Evolutionary conservation across 1,284 basidiomycete species (phyloP), one percentile per base, ranked within the genome.

Genomic region (Microbotryum violaceum): DNA sequence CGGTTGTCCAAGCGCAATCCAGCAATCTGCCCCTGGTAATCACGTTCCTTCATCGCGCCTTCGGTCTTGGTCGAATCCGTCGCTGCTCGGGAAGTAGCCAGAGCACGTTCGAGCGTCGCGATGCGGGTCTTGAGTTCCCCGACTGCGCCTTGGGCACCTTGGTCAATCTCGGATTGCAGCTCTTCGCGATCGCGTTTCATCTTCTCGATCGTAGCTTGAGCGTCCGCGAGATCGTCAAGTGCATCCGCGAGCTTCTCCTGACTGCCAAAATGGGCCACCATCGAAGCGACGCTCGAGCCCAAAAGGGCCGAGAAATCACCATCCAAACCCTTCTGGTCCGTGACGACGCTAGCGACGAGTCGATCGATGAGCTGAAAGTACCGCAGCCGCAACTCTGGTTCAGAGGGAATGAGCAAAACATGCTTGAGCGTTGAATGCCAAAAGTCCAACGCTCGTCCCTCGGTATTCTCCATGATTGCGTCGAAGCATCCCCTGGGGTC

Each of bases 311-410:
- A 88, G 31, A 91, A 89, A 42, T 89, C 88, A 33, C 82, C 83
- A 55, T 79, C 78, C 48, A 80, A 75, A 44, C 80, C 78, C 75
- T 91, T 89, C 56, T 79, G 77, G 76, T 96, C 91, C 78, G 97
- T 83, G 27, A 97, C 92, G 51, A 98, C 85, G 70, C 93, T 89
- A 42, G 90, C 86, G 53, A 98, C 84, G 54, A 97, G 80, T n/a
- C 88, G 86, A 74, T 97, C 91, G 70, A 99, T 83, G 54, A 99
- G 82, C 76, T 92, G 91, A 76, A 89, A 97, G 76, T 93, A 90
- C 70, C 92, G 87, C 42, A 83, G 83, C 73, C 89, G 82, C 42
- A 86, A 82, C 42, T 88, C 85, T 3, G 88, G 89, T 63, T 97
- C 91, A 68, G 89, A 88, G 63, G 87, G 83, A 68, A 98, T 90